Percentiles rank a stretch among this genome's conserved stretches.
Evolutionary conservation across 495 filamentous ascomycete species (phyloP).

Genomic region (Halenospora varia): DNA sequence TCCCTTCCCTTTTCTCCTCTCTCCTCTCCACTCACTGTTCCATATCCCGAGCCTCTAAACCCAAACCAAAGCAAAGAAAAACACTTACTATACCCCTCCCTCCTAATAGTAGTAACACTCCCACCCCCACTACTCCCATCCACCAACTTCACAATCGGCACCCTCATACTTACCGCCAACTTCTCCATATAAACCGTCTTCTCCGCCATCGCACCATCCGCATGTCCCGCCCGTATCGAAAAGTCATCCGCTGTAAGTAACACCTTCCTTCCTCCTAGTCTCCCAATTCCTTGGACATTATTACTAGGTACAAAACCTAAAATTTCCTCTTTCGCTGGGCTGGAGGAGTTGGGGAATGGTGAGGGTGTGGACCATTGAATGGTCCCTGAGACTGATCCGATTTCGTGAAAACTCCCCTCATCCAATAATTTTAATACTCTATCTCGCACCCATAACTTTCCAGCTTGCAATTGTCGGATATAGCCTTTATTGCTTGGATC

Average conservation of each 20-base stretch:
- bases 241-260: conserved; percentile 62
- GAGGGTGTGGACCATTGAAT: conserved; percentile 59
- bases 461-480: conserved; percentile 55
- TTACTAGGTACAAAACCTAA: conserved; percentile 52
- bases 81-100: conserved; percentile 33
- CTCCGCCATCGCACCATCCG: conserved; percentile 51
- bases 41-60: too few species aligned
- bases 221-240: conserved; percentile 59
- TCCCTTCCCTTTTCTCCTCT: too few species aligned
- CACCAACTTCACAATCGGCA: conserved; percentile 59
- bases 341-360: too few species aligned
- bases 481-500: conserved; percentile 51
- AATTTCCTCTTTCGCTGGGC: too few species aligned
- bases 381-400: conserved; percentile 55
- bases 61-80: neutral
- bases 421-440: conserved; percentile 54
- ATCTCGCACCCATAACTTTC: conserved; percentile 64
- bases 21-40: too few species aligned
- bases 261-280: conserved; percentile 46
- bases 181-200: conserved; percentile 61
- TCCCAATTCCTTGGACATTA: conserved; percentile 52
- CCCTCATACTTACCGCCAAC: conserved; percentile 41
- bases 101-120: conserved; percentile 54
- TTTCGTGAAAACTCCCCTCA: conserved; percentile 46
- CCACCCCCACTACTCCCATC: conserved; percentile 61